Percentiles rank a stretch among this genome's conserved stretches.
Conservation (phyloP, 108 stramenopile genomes). For the Aurantiochytrium sp. region DNA sequence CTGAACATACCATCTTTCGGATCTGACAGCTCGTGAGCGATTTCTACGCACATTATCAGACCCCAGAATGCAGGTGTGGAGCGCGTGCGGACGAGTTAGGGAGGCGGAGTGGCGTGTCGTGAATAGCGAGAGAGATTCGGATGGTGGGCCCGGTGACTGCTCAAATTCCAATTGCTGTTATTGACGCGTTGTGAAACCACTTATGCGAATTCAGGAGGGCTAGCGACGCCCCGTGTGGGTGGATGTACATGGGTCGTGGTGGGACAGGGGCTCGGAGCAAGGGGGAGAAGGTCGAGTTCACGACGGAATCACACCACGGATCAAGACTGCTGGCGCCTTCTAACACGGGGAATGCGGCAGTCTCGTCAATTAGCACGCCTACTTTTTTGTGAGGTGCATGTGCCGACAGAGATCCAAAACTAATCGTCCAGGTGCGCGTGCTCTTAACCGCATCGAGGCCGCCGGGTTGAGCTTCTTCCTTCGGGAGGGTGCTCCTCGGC, state of each 20-base stretch:
- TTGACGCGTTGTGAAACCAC: constrained; percentile 3
- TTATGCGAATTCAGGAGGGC: constrained; percentile 3
- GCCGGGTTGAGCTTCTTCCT: background rate
- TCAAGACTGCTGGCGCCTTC: constrained; percentile 1
- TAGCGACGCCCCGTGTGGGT: background rate
- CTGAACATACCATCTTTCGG: constrained; percentile 12
- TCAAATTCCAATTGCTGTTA: constrained; percentile 13
- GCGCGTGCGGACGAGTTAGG: too few relatives aligned
- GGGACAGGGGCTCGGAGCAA: background rate
- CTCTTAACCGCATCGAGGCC: background rate
- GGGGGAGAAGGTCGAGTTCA: too few relatives aligned
- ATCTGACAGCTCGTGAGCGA: background rate
- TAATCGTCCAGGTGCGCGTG: constrained; percentile 10
- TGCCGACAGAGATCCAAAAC: background rate
- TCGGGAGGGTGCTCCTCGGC: background rate
- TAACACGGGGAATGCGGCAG: constrained; percentile 1
- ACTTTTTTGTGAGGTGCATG: constrained; percentile 3
- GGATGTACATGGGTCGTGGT: too few relatives aligned
- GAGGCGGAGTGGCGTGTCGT: background rate
- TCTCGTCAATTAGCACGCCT: background rate
- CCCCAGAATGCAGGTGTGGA: too few relatives aligned
- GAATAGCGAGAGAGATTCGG: too few relatives aligned
- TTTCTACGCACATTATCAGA: too few relatives aligned
- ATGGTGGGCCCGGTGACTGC: background rate
- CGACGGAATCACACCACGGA: background rate